These are phyloP conservation scores for Ogataea pini DNA, from an alignment of 805 yeast genomes.

Conservation along the genomic window DNA sequence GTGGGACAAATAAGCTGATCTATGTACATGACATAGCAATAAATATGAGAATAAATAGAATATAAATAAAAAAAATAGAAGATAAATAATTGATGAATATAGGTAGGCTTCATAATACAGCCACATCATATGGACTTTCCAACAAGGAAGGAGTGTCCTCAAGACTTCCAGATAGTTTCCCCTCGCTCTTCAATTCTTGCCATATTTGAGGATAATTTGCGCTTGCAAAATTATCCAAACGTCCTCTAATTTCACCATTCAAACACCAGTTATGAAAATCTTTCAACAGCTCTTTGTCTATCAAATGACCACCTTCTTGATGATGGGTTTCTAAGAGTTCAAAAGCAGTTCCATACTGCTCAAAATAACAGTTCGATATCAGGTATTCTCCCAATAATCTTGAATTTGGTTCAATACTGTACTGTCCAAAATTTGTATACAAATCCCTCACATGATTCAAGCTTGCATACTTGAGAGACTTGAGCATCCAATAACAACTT, in stretches of 20 bases:
- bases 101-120: not conserved
- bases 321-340: slow-evolving; percentile 48
- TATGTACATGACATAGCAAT: not conserved
- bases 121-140: slow-evolving; percentile 26
- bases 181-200: slow-evolving; percentile 33
- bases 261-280: slow-evolving; percentile 50
- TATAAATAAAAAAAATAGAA: slow-evolving; percentile 7
- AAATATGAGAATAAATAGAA: not conserved
- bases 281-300: slow-evolving; percentile 46
- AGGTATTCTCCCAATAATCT: slow-evolving; percentile 59
- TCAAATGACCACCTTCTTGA: slow-evolving; percentile 41
- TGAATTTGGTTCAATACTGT: slow-evolving; percentile 52
- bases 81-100: too few relatives aligned
- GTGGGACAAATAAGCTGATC: slow-evolving; percentile 7
- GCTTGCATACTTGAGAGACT: slow-evolving; percentile 54
- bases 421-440: slow-evolving; percentile 60
- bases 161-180: slow-evolving; percentile 15
- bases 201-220: slow-evolving; percentile 38
- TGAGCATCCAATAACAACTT: slow-evolving; percentile 66
- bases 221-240: slow-evolving; percentile 43
- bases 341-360: slow-evolving; percentile 57
- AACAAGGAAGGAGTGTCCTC: slow-evolving; percentile 35
- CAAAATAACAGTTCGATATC: slow-evolving; percentile 71
- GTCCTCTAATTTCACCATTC: slow-evolving; percentile 36
- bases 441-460: slow-evolving; percentile 57